Base-by-base conservation (phyloP, 164 flowering plant species). In the Liriodendron chinense region DNA sequence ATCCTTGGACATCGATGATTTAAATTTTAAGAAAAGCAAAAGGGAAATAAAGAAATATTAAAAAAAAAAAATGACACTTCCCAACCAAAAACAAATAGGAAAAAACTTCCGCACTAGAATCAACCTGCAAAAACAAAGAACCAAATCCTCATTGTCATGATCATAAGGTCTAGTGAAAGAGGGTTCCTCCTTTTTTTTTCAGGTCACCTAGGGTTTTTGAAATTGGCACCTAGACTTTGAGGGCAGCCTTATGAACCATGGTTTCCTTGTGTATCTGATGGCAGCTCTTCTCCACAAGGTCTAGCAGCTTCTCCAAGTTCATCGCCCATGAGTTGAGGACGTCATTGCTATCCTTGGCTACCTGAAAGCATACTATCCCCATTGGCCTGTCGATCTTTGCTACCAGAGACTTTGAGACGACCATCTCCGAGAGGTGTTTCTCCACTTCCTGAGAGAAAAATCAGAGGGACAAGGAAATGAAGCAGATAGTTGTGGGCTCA, bases 261-360 rank as follows among this genome's bases (percentile, higher is more conserved):
- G 93, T 96, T 78, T 96, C 99, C 84, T 92, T 92, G 89, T 96
- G 99, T 57, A 96, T 96, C 85, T 92, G 99, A 80, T 94, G 98
- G 88, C 99, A 96, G 78, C 97, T 94, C 89, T 96, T 96, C 80
- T 94, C 99, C 13, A 96, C 98, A 65, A 92, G 96, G 80, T 94
- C 99, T 43, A 92, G 97, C 79, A 96, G 83, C 85, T 91, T 93
- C 86, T 96, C 99, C 84, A 96, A 86, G 88, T 94, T 96, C 78
- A 70, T 57, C 6, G 99, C 82, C 99, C 99, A 96, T 9, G 96
- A 91, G 83, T 96, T 96, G 10, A 96, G 87, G 70, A 94, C 83
- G 76, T 96, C 97, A 72, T 91, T 94, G 87, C 94, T 92, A 78
- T 94, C 96, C 83, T 94, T 91, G 9, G 91, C 86, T 20, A 86